Evolutionary conservation across 2,329 filamentous ascomycete genomes (phyloP).

Genomic region (Talaromyces sp.): DNA sequence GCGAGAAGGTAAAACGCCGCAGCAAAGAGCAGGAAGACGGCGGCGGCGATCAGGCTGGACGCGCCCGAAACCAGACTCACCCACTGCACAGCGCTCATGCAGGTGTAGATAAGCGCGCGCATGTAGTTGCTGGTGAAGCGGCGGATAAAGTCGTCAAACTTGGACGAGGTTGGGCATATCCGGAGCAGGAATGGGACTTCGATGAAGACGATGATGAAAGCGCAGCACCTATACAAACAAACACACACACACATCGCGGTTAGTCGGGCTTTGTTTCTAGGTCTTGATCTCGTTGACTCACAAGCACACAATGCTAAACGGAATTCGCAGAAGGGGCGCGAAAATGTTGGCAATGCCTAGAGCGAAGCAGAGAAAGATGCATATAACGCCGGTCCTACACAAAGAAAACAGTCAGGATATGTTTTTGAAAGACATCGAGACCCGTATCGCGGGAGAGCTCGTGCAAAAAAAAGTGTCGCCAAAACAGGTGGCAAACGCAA

Average conservation of each 20-base stretch:
- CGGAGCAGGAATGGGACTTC: constrained; percentile 92
- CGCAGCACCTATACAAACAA: constrained; percentile 54
- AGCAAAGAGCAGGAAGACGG: constrained; percentile 73
- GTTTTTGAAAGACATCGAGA: background rate
- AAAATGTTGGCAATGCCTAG: constrained; percentile 67
- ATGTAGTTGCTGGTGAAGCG: constrained; percentile 95
- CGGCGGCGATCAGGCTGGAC: constrained; percentile 79
- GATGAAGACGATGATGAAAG: constrained; percentile 74
- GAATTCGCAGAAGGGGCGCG: constrained; percentile 52
- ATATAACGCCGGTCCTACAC: constrained; percentile 49
- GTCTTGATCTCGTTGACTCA: constrained; percentile 36
- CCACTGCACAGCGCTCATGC: constrained; percentile 81
- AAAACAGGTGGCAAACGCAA: background rate
- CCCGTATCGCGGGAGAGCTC: background rate
- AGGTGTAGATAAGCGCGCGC: constrained; percentile 79
- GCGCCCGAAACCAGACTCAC: constrained; percentile 63
- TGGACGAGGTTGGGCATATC: constrained; percentile 90
- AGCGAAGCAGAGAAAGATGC: constrained; percentile 62
- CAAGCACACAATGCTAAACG: constrained; percentile 58
- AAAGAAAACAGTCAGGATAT: background rate
- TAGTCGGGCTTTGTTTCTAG: constrained; percentile 7
- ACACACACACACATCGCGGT: background rate
- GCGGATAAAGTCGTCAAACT: constrained; percentile 86
- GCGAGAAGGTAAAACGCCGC: constrained; percentile 66
- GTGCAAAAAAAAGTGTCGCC: background rate